phyloP scores from a whole-genome alignment of 225 moss, liverwort and hornwort species.

The Climacium dendroides region DNA sequence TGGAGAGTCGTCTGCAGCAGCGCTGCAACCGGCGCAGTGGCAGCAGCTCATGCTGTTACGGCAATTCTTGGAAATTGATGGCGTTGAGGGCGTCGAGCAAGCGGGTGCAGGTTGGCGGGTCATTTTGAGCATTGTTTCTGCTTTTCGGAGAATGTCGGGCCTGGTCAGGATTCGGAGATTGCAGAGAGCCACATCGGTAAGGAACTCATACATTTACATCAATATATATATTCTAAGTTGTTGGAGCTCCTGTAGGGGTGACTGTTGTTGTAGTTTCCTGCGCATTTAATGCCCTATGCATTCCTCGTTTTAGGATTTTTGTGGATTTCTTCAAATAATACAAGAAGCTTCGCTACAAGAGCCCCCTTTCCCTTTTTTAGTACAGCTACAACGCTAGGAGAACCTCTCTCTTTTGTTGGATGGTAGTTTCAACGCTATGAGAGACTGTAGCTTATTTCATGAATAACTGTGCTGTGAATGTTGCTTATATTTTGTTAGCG shows the following conservation, averaged over 20 bases:
- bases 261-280: not conserved
- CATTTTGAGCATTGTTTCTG: slow-evolving; percentile 6
- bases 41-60: not conserved
- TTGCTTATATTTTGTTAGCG: not conserved
- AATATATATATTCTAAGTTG: not conserved
- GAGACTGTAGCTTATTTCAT: not conserved
- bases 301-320: not conserved
- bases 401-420: not conserved
- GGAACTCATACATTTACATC: not conserved
- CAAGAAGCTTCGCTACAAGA: not conserved
- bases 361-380: not conserved
- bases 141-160: not conserved
- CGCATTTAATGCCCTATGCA: not conserved
- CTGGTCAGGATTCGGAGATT: not conserved
- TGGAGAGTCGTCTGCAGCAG: not conserved
- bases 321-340: not conserved
- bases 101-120: slow-evolving; percentile 14
- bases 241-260: not conserved
- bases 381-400: not conserved
- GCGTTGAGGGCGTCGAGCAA: not conserved
- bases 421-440: not conserved
- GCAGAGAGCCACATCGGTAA: not conserved
- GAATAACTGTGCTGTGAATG: not conserved
- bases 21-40: not conserved
- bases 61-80: not conserved